phyloP scores from a whole-genome alignment of 805 yeast genomes.

The Geotrichum ghanense region DNA sequence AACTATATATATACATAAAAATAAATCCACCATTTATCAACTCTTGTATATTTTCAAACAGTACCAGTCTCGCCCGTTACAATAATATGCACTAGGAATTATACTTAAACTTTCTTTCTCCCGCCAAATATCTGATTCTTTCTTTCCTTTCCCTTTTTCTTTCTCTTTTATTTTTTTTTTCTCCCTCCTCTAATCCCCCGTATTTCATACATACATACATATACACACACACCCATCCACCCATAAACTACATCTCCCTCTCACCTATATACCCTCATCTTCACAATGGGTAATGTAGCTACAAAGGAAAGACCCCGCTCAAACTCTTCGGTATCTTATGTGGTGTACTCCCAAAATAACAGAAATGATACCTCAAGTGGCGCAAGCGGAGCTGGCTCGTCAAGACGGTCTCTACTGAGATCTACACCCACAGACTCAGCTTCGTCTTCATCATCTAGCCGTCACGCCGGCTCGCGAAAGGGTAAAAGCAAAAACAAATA shows the following conservation, averaged over 20 bases:
- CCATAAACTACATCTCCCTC: neutral
- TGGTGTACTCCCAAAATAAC: neutral
- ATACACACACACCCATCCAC: neutral
- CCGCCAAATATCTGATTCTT: too few relatives aligned
- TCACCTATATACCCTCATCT: neutral
- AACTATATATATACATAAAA: too few relatives aligned
- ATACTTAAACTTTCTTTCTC: neutral
- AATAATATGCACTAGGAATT: too few relatives aligned
- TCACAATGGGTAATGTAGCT: constrained; percentile 2
- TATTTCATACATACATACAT: too few relatives aligned
- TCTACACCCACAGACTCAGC: neutral
- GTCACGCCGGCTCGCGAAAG: neutral
- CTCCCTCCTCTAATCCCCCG: too few relatives aligned
- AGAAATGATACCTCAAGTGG: neutral
- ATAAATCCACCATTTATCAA: too few relatives aligned
- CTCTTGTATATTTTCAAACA: too few relatives aligned
- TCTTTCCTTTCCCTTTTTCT: neutral
- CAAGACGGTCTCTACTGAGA: neutral
- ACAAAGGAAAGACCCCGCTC: constrained; percentile 2
- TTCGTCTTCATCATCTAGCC: neutral
- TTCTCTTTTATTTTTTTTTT: neutral
- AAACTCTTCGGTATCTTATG: neutral
- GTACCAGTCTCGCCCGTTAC: too few relatives aligned
- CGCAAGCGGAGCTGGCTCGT: neutral
- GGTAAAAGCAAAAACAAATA: neutral